Base-by-base conservation (phyloP, 2,329 filamentous ascomycete species). In the Coniochaeta hoffmannii region DNA sequence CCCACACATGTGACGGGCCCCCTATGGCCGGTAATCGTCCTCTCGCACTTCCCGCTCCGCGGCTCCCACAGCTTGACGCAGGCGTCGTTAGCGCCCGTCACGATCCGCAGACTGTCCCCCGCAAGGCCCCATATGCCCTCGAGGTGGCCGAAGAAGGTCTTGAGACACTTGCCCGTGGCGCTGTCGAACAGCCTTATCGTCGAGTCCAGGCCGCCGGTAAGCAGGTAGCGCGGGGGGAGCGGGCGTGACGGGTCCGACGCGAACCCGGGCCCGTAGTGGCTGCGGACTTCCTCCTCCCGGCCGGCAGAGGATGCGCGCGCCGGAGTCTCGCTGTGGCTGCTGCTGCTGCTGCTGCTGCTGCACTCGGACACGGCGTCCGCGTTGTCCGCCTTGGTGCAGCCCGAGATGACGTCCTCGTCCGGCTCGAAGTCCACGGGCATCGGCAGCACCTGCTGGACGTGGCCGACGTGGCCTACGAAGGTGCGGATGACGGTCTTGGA, bases 61-160 rank as follows among this genome's bases (percentile, higher is more conserved):
- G 93, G 89, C 71, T 97, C 93, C 94, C 94, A 99, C 31, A 81
- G 85, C 75, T 97, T 97, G 64, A 96, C 89, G 84, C 93, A 95
- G 41, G 90, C 86, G 71, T 99, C 94, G 69, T 97, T 91, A 11
- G 90, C 89, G 0, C 92, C 93, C 17, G 88, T 90, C 14, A 97
- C 90, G 15, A 96, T 84, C 11, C 94, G 85, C 19, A 97, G 75
- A 1, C 88, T 92, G 71, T 97, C 93, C 3, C 89, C 93, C 0
- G 89, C 90, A 2, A 99, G 78, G 6, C 89, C 88, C 94, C 94
- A 99, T 19, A 99, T 88, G 31, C 94, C 94, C 70, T 99, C 94
- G 22, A 99, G 82, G 65, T 99, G 94, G 0, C 94, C 94, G 68
- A 97, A 99, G 76, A 97, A 96, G 31, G 90, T 96, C 59, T 90